Evolutionary conservation across 2,329 filamentous ascomycete species (phyloP).

Genomic region (Paracoccidioides brasiliensis): DNA sequence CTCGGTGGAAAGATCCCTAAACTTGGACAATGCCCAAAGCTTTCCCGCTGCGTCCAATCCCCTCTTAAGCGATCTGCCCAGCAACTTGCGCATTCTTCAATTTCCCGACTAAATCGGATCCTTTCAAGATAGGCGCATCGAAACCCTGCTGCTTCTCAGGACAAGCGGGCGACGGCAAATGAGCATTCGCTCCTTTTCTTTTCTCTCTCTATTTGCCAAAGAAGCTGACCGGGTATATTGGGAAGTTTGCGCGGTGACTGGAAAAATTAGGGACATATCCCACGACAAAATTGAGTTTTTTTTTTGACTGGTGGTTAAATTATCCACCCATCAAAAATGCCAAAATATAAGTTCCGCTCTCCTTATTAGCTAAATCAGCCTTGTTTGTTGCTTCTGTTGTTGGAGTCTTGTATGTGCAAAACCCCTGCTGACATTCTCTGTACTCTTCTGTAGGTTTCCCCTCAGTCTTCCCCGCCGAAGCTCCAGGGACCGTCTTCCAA

Average conservation of each 20-base stretch:
- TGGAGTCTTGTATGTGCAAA: neutral
- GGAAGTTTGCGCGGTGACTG: neutral
- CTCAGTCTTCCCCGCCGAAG: constrained; percentile 2
- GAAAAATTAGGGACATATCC: neutral
- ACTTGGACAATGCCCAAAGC: neutral
- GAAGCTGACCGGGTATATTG: neutral
- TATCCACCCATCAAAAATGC: constrained; percentile 46
- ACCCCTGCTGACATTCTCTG: constrained; percentile 26
- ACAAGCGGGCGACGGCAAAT: neutral
- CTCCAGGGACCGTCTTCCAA: neutral
- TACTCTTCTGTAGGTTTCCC: constrained; percentile 56
- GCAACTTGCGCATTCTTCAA: too few species aligned
- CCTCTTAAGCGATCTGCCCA: neutral
- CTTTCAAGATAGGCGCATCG: neutral
- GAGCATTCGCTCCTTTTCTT: neutral
- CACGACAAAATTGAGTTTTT: neutral
- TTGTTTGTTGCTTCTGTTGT: neutral
- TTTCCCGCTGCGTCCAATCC: neutral
- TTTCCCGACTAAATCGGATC: too few species aligned
- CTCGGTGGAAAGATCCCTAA: neutral
- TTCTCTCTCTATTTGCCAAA: neutral
- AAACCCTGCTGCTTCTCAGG: neutral
- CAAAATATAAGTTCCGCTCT: constrained; percentile 58
- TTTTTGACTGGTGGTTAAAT: neutral
- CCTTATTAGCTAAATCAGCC: neutral